Percentiles rank a stretch among this genome's conserved stretches.
Conservation (phyloP, 2,329 filamentous ascomycete genomes). For the Diaporthe humulicola region DNA sequence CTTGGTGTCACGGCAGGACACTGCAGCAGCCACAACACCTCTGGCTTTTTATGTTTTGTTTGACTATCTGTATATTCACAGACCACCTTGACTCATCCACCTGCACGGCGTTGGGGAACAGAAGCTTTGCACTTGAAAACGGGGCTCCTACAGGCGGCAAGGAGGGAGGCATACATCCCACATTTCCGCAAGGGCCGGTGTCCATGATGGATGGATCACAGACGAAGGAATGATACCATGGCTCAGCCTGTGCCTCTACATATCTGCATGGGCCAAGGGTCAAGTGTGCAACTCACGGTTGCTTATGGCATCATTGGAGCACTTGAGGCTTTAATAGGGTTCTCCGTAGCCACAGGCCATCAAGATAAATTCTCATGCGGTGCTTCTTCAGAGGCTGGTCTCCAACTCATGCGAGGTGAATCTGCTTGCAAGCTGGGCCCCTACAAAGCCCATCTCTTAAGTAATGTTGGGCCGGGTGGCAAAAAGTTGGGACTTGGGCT, state of each 20-base stretch:
- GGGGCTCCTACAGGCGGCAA: not conserved
- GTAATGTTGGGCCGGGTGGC: not conserved
- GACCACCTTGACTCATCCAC: constrained; percentile 7
- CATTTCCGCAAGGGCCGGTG: not conserved
- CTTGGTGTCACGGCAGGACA: not conserved
- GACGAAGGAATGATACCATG: not conserved
- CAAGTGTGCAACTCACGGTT: not conserved
- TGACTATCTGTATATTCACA: constrained; percentile 23
- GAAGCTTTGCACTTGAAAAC: not conserved
- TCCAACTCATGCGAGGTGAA: too few relatives aligned
- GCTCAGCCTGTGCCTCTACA: not conserved
- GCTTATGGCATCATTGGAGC: not conserved
- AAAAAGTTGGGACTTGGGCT: not conserved
- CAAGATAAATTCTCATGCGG: constrained; percentile 1
- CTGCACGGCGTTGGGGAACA: constrained; percentile 33
- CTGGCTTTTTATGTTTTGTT: constrained; percentile 8
- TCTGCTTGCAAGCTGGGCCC: not conserved
- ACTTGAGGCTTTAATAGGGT: constrained; percentile 10
- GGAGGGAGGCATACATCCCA: not conserved
- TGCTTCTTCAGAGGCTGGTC: not conserved
- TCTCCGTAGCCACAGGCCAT: constrained; percentile 3
- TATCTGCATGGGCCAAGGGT: not conserved
- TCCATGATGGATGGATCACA: not conserved
- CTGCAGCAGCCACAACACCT: not conserved
- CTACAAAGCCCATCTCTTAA: not conserved